Evolutionary conservation across 2,329 filamentous ascomycete species (phyloP).

Genomic region (Aspergillus aculeatinus): DNA sequence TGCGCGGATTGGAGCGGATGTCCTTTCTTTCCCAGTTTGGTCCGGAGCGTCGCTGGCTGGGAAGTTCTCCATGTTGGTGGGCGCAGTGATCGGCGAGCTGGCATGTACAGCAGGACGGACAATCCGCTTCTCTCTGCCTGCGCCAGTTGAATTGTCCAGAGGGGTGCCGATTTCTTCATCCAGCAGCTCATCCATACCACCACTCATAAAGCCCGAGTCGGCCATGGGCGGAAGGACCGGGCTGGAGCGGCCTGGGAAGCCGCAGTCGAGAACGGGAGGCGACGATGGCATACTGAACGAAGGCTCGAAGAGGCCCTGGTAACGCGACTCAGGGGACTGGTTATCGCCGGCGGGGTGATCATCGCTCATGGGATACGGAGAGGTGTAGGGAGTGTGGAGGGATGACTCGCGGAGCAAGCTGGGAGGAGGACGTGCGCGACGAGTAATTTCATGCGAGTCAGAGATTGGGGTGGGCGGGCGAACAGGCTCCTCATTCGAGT

Average conservation of each 20-base stretch:
- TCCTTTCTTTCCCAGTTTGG: conserved; percentile 22
- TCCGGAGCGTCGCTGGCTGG: conserved; percentile 22
- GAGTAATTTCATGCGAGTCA: conserved; percentile 28
- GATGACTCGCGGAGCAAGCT: conserved; percentile 65
- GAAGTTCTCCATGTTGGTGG: conserved; percentile 21
- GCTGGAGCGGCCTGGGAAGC: conserved; percentile 71
- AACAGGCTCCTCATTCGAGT: conserved; percentile 44
- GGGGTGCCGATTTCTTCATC: conserved; percentile 54
- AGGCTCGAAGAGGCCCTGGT: conserved; percentile 59
- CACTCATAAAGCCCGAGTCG: conserved; percentile 85
- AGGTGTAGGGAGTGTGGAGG: conserved; percentile 45
- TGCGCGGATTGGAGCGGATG: conserved; percentile 25
- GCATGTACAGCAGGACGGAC: conserved; percentile 26
- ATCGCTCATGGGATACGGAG: conserved; percentile 43
- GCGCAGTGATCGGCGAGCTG: conserved; percentile 28
- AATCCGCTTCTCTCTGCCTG: conserved; percentile 21
- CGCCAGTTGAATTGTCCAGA: conserved; percentile 26
- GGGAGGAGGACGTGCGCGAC: conserved; percentile 36
- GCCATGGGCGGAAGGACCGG: conserved; percentile 67
- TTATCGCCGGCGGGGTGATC: conserved; percentile 45
- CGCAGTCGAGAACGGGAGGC: conserved; percentile 71
- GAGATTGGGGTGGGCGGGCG: conserved; percentile 49
- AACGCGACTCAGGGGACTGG: conserved; percentile 51
- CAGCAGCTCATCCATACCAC: conserved; percentile 67
- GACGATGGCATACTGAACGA: conserved; percentile 85